Evolutionary conservation across 192 early-diverging fungal species (phyloP).

Genomic region (Mortierella claussenii): DNA sequence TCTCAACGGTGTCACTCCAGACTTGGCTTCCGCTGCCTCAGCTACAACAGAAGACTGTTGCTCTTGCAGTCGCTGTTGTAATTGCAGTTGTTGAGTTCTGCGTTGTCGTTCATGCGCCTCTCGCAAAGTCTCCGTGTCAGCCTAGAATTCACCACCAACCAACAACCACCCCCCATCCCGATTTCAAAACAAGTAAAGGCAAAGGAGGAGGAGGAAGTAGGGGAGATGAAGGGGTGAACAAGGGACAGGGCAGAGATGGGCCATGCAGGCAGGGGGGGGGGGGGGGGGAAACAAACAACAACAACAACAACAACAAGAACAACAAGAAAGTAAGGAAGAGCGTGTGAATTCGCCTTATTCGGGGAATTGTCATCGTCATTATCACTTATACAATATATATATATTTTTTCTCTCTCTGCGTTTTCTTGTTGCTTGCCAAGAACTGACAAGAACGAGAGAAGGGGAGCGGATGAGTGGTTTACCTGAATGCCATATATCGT

Average conservation of each 20-base stretch:
- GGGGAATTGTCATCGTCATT: too few relatives aligned
- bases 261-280: not conserved
- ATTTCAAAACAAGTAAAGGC: not conserved
- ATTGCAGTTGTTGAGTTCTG: too few relatives aligned
- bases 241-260: not conserved
- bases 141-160: too few relatives aligned
- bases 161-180: too few relatives aligned
- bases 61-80: conserved; percentile 24
- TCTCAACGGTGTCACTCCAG: conserved; percentile 1
- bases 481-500: conserved; percentile 51
- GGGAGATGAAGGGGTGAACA: too few relatives aligned
- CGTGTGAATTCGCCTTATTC: conserved; percentile 6
- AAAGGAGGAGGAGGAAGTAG: not conserved
- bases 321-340: too few relatives aligned
- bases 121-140: conserved; percentile 34
- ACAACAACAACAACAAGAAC: not conserved
- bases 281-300: not conserved
- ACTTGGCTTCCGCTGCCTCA: too few relatives aligned
- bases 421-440: too few relatives aligned
- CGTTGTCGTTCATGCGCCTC: conserved; percentile 39
- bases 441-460: too few relatives aligned
- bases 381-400: not conserved
- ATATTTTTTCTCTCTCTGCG: conserved; percentile 3
- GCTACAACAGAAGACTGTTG: conserved; percentile 13
- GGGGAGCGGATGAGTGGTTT: too few relatives aligned